A percentile compares a stretch with the other conserved stretches of the same genome.
phyloP scores from a whole-genome alignment of 805 yeast species.

The Peterozyma xylosa region DNA sequence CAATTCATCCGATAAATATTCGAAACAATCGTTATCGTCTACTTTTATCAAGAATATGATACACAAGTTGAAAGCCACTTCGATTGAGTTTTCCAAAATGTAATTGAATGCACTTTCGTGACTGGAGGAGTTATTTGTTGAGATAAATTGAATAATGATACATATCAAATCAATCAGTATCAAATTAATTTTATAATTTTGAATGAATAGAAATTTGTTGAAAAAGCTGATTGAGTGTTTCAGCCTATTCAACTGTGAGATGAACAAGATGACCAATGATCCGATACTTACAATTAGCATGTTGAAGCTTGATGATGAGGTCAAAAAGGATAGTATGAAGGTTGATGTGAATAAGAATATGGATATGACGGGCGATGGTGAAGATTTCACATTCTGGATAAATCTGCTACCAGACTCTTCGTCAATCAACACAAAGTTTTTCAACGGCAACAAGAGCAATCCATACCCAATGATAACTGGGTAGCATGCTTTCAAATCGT shows the following conservation, averaged over 20 bases:
- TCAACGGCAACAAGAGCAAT: constrained; percentile 14
- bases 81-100: not conserved
- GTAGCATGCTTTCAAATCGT: too few species aligned
- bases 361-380: not conserved
- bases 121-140: not conserved
- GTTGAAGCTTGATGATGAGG: constrained; percentile 13
- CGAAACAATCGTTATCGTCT: constrained; percentile 4
- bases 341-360: not conserved
- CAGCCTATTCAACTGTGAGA: constrained; percentile 21
- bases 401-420: not conserved
- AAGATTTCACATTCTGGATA: not conserved
- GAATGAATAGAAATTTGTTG: constrained; percentile 15
- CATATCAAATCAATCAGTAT: constrained; percentile 13
- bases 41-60: constrained; percentile 1
- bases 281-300: constrained; percentile 23
- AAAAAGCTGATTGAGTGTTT: constrained; percentile 12
- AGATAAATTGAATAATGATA: constrained; percentile 7
- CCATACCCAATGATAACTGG: constrained; percentile 11
- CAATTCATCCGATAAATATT: not conserved
- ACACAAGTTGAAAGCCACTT: constrained; percentile 3
- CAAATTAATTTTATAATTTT: constrained; percentile 17
- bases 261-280: constrained; percentile 17
- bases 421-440: not conserved
- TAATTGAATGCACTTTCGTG: not conserved
- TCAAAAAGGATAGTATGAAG: not conserved